Conservation (phyloP, 306 rosid genomes). For the Casuarina equisetifolia region DNA sequence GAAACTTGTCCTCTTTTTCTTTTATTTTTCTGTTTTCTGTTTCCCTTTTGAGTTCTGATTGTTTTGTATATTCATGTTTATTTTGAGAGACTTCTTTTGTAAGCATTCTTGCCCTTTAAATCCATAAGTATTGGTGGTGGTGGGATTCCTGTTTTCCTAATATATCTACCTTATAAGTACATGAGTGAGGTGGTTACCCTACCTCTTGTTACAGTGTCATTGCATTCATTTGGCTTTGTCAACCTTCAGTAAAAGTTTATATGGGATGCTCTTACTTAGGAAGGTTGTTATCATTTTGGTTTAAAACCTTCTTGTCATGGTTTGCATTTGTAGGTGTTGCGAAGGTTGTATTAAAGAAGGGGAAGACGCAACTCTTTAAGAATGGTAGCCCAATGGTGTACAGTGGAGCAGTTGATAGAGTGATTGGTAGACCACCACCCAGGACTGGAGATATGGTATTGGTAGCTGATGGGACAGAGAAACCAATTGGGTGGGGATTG, state of each 20-base stretch:
- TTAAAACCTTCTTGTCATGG: constrained; percentile 35
- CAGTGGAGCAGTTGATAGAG: constrained; percentile 94
- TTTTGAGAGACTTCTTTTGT: neutral
- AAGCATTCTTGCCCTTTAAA: neutral
- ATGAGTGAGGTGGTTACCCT: neutral
- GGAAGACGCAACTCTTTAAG: constrained; percentile 91
- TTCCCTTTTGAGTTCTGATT: neutral
- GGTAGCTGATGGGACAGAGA: constrained; percentile 85
- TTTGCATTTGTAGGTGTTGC: constrained; percentile 69
- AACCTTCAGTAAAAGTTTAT: constrained; percentile 2
- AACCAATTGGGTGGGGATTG: constrained; percentile 90
- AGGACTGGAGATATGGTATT: constrained; percentile 81
- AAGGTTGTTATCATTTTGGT: constrained; percentile 7
- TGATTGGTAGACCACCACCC: constrained; percentile 90
- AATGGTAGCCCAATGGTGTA: constrained; percentile 98
- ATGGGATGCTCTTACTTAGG: constrained; percentile 2
- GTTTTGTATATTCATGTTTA: neutral
- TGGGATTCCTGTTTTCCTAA: neutral
- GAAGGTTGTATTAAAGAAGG: constrained; percentile 85
- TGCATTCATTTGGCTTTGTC: neutral
- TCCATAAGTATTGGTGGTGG: neutral
- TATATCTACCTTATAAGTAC: neutral
- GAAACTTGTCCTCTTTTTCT: neutral
- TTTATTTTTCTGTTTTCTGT: neutral
- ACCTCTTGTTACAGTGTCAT: neutral